Evolutionary conservation across 352 stramenopile genomes (phyloP), one percentile per base, ranked within the genome.

Genomic region (Globisporangium paddicum): DNA sequence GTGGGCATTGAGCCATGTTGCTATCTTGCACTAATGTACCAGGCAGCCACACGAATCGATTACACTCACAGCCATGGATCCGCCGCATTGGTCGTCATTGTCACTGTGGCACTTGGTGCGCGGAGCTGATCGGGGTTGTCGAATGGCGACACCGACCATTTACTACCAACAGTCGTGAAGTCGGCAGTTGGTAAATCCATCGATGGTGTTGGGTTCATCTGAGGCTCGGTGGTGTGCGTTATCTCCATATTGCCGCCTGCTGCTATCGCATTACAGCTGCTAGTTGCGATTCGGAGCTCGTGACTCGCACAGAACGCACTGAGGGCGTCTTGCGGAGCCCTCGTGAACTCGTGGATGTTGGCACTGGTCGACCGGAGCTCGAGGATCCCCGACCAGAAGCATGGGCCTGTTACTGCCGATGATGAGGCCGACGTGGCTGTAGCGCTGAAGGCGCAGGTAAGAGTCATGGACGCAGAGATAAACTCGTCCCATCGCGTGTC

Each of bases 401-500:
- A 11, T 5, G 38, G 32, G 8, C 14, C 21, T 44, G 7, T 5
- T 8, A 21, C 14, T 51, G 35, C 3, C 18, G 25, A 13, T 4
- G 30, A 30, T 1, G 44, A 11, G 11, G 23, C 44, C 11, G 28
- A 32, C 3, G 28, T 7, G 28, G 14, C 14, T 50, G 23, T 14
- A 34, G 44, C 23, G 13, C 9, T 30, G 13, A 44, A 52, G 52
- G 16, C 19, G 55, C 61, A 42, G n/a, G 45, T 67, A 11, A 89
- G 72, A 6, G 75, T 75, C n/a, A 88, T 34, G 6, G 78, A 79
- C 11, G 73, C 67, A 5, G 62, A 58, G 7, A 90, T 60, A 40
- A 72, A 77, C 16, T 77, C 75, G 5, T 76, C 78, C 81, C 81
- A 90, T 48, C 73, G 53, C 3, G 81, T 89, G 60, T 89, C 79